Evolutionary conservation across 2,329 filamentous ascomycete species (phyloP).

Genomic region (Fusarium illudens): DNA sequence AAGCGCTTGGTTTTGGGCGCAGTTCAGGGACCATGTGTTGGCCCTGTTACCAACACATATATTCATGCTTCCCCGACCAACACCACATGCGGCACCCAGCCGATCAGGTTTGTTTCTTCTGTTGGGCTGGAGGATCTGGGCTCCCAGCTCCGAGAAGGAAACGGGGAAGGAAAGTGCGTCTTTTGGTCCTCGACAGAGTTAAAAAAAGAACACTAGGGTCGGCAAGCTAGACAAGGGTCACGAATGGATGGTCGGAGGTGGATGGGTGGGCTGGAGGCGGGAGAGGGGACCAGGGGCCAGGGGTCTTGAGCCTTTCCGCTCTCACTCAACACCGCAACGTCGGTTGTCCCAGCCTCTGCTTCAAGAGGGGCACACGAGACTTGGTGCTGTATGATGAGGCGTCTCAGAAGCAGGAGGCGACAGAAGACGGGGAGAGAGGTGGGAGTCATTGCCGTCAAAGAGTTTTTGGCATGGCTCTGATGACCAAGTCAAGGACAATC

Average conservation of each 20-base stretch:
- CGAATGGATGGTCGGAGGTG: constrained; percentile 6
- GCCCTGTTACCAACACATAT: background rate
- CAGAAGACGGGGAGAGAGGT: background rate
- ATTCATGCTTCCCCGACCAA: constrained; percentile 14
- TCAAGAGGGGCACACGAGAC: constrained; percentile 24
- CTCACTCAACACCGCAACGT: constrained; percentile 28
- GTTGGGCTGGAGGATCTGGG: background rate
- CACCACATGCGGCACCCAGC: background rate
- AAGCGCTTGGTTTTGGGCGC: constrained; percentile 25
- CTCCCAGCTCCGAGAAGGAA: background rate
- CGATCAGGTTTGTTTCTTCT: background rate
- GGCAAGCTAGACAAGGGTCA: background rate
- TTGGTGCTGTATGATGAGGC: background rate
- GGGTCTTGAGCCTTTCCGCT: constrained; percentile 7
- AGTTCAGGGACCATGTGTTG: constrained; percentile 13
- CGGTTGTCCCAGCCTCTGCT: constrained; percentile 31
- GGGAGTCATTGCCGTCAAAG: background rate
- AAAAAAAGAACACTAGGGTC: constrained; percentile 30
- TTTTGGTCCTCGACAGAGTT: constrained; percentile 1
- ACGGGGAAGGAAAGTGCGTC: background rate
- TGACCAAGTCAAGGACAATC: background rate
- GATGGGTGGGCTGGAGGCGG: constrained; percentile 19
- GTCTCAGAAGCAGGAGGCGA: constrained; percentile 19
- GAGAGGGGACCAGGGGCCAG: constrained; percentile 22
- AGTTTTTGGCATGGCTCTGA: background rate